Base-by-base conservation (phyloP, 2,329 filamentous ascomycete species). In the Cephalotrichum gorgonifer region DNA sequence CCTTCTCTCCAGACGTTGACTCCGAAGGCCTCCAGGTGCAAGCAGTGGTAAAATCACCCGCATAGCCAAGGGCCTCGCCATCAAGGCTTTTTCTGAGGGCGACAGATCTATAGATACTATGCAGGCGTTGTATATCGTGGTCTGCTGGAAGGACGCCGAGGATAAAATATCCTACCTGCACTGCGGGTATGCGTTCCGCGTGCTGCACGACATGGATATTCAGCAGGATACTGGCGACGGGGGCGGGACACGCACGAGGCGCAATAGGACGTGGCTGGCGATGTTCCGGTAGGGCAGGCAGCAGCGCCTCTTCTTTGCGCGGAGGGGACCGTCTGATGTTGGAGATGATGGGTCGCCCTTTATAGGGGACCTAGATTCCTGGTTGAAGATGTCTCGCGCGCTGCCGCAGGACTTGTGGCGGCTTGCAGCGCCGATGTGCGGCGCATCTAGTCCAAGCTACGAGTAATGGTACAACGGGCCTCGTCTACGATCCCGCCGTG, bases 131-230 rank as follows among this genome's bases (percentile, higher is more conserved):
- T 55, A 54, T 28, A 26, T 55, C 3, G 30, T 55, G 3, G 52
- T 53, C 3, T 55, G 52, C 28, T 54, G 52, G 49, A 55, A 55
- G 31, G 54, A 55, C 46, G 43, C 49, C 31, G 54, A 55, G 7
- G 52, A 55, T 9, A 49, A 55, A n/a, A 43, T 55, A 6, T 55
- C 54, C 2, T 55, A 55, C 38, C 46, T 51, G 27, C 52, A 55
- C 27, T 54, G 49, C n/a, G 54, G 50, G 5, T 55, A 55, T 42
- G 54, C 51, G 3, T 53, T 52, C 39, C 52, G 48, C 4, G 47
- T 53, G 8, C 51, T 55, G 11, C 51, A 52, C 22, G 54, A 55
- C 39, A 14, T 54, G 41, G 54, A 55, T 15, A 15, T 53, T 26
- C 42, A 54, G 3, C 47, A 48, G 25, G 41, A n/a, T n/a, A 42